Base-by-base conservation (phyloP, 768 basidiomycete species). In the Austroboletus festivus region DNA sequence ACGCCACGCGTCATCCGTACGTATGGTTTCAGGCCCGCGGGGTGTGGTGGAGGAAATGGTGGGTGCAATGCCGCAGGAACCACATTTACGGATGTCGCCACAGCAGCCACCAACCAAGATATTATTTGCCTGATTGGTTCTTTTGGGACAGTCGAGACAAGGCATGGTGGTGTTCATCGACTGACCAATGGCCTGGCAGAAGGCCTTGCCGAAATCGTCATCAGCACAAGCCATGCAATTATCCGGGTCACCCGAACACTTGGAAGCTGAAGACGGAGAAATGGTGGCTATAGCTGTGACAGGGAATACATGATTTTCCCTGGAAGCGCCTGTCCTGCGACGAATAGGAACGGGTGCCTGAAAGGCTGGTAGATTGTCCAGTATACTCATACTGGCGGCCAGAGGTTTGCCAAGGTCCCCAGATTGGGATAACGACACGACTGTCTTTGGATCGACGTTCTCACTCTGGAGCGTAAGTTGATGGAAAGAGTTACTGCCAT, bases 141-240 rank as follows among this genome's bases (percentile, higher is more conserved):
- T 64, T 51, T 71, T 65, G 2, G 85, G 82, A 54, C 82, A 88
- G 55, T 78, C 72, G 37, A 69, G 65, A 60, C 85, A 89, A 19
- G 75, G 73, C 3, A 71, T 54, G 11, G 71, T 64, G n/a, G 72
- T 68, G 44, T 81, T 74, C 15, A 85, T 68, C 23, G 83, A 77
- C 51, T 82, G 74, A 52, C 76, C 78, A 37, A 93, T 80, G 19
- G 87, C 88, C 33, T 75, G 75, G 63, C 92, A 94, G 65, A 94
- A 94, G 5, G 89, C 91, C 60, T 86, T 85, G 10, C 91, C 91
- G 55, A 93, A 93, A 19, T 78, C 76, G 64, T 93, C 92, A 58
- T 88, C 85, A 4, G 83, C 85, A 62, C 92, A 94, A 4, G 90
- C 92, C 44, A 79, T 65, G 61, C 92, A 94, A 65, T 93, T 92